Percentiles rank a stretch among this genome's conserved stretches.
phyloP scores from a whole-genome alignment of 2,329 filamentous ascomycete genomes.

The Colletotrichum paranaense region DNA sequence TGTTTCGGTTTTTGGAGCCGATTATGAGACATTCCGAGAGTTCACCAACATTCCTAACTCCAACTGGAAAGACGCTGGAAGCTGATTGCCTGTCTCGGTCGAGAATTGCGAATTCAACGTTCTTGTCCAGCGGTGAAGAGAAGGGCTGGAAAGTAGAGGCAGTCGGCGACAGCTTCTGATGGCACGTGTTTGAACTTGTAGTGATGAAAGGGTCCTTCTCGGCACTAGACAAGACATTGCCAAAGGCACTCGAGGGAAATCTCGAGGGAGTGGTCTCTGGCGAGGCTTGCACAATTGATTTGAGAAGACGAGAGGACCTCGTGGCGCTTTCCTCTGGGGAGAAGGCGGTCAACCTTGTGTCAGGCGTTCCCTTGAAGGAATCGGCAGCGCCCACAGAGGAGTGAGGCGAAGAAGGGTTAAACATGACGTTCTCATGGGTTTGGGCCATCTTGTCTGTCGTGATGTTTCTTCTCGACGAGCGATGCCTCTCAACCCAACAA shows the following conservation, averaged over 20 bases:
- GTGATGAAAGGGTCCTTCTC: constrained; percentile 69
- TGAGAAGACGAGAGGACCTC: constrained; percentile 53
- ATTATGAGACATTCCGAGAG: constrained; percentile 27
- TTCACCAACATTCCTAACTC: not conserved
- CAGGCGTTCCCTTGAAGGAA: constrained; percentile 72
- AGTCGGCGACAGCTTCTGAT: constrained; percentile 70
- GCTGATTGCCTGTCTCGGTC: not conserved
- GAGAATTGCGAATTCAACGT: not conserved
- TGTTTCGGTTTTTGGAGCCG: not conserved
- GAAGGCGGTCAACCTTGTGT: constrained; percentile 72
- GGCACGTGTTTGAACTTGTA: constrained; percentile 43
- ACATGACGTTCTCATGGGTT: constrained; percentile 33
- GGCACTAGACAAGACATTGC: constrained; percentile 38
- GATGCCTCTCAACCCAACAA: not conserved
- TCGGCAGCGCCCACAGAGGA: constrained; percentile 64
- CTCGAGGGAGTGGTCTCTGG: constrained; percentile 44
- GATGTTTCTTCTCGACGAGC: not conserved
- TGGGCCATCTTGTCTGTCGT: constrained; percentile 12
- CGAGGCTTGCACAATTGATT: constrained; percentile 44
- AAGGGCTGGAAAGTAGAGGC: constrained; percentile 71
- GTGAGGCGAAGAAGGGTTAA: constrained; percentile 60
- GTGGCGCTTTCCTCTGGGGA: constrained; percentile 68
- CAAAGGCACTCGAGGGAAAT: constrained; percentile 41
- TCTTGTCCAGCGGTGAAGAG: constrained; percentile 36
- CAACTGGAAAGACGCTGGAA: not conserved